Conservation (phyloP, 306 rosid species). For the Cucumis sativus region Cucumber_9930_V3 NC_026658.2:667501-668000, state of each 20-base stretch:
- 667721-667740: conserved; percentile 95
- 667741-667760: conserved; percentile 40
- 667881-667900: conserved; percentile 47
- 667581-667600: too few relatives aligned
- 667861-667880: conserved; percentile 57
- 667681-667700: conserved; percentile 75
- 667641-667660: background rate
- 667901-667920: conserved; percentile 61
- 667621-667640: background rate
- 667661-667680: conserved; percentile 71
- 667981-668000: conserved; percentile 42
- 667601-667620: background rate
- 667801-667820: conserved; percentile 95
- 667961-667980: conserved; percentile 36
- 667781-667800: conserved; percentile 88
- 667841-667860: conserved; percentile 54
- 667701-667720: conserved; percentile 85
- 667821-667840: conserved; percentile 58
- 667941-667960: conserved; percentile 32
- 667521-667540: too few relatives aligned
- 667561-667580: background rate
- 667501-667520: too few relatives aligned
- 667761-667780: conserved; percentile 70
- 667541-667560: too few relatives aligned
- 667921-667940: conserved; percentile 19